A percentile compares a stretch with the other conserved stretches of the same genome.
Conservation (phyloP, 2,329 filamentous ascomycete genomes). For the Ophiocordyceps unilateralis region DNA sequence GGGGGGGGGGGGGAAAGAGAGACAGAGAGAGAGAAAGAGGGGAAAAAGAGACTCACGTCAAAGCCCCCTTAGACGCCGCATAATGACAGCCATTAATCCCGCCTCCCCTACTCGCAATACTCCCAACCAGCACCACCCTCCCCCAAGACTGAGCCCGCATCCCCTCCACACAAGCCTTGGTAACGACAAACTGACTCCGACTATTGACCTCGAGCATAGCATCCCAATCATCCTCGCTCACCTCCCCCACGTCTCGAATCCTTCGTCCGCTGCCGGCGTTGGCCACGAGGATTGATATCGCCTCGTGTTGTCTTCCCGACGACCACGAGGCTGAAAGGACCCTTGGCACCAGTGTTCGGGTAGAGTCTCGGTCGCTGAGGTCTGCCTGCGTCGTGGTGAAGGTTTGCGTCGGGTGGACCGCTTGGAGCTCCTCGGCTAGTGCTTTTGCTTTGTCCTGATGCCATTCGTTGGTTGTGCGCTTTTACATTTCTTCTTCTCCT, state of each 20-base stretch:
- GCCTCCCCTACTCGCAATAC: constrained; percentile 15
- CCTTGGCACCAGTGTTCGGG: constrained; percentile 8
- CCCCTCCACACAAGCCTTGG: constrained; percentile 12
- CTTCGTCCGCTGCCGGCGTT: constrained; percentile 16
- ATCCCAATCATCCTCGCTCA: constrained; percentile 18
- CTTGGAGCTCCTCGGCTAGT: constrained; percentile 10
- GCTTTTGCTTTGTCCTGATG: constrained; percentile 13
- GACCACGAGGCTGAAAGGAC: constrained; percentile 7
- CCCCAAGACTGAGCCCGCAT: constrained; percentile 16
- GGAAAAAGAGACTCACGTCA: constrained; percentile 5
- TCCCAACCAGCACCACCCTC: constrained; percentile 14
- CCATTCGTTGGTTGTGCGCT: neutral
- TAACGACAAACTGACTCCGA: constrained; percentile 16
- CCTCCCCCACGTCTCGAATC: constrained; percentile 15
- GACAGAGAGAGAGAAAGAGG: no score
- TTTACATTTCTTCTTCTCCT: no score
- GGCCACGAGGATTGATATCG: constrained; percentile 14
- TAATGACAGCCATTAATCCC: constrained; percentile 19
- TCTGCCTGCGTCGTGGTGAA: constrained; percentile 12
- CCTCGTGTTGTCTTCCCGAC: no score
- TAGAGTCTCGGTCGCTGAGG: constrained; percentile 10
- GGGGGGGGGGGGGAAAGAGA: neutral
- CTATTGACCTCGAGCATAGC: constrained; percentile 17
- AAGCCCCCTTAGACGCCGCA: constrained; percentile 16
- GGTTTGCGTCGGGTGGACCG: constrained; percentile 10